A percentile compares a stretch with the other conserved stretches of the same genome.
Evolutionary conservation across 257 asterid genomes (phyloP).

Genomic region (Solanum boliviense): DNA sequence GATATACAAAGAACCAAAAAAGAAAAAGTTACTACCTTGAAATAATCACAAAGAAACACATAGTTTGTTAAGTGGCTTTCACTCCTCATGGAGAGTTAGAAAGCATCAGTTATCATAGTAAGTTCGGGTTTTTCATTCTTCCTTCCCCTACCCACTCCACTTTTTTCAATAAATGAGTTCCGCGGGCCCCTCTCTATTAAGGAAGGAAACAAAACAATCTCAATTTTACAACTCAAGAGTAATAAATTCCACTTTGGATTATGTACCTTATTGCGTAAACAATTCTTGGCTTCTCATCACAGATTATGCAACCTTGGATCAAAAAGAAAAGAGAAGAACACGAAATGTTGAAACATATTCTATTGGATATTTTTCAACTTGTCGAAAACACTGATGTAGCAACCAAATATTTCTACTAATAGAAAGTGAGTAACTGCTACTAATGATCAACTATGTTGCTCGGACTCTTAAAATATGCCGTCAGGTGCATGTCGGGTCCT

Average conservation of each 20-base stretch:
- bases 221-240: too few species aligned
- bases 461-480: not conserved
- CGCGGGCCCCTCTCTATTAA: not conserved
- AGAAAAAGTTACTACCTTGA: not conserved
- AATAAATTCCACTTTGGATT: too few species aligned
- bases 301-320: conserved; percentile 25
- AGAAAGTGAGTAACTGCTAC: conserved; percentile 21
- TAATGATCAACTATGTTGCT: not conserved
- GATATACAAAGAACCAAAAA: not conserved
- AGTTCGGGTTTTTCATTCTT: not conserved
- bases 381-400: conserved; percentile 24
- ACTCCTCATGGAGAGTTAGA: too few species aligned
- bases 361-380: conserved; percentile 26
- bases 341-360: conserved; percentile 31
- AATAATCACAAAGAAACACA: not conserved
- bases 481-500: not conserved
- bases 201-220: not conserved
- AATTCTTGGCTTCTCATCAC: not conserved
- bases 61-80: not conserved
- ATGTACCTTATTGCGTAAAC: too few species aligned
- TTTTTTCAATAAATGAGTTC: not conserved
- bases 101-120: too few species aligned
- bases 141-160: not conserved
- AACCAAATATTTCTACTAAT: conserved; percentile 31
- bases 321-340: conserved; percentile 50